phyloP scores from a whole-genome alignment of 306 rosid species.

The Myrica gale region DNA sequence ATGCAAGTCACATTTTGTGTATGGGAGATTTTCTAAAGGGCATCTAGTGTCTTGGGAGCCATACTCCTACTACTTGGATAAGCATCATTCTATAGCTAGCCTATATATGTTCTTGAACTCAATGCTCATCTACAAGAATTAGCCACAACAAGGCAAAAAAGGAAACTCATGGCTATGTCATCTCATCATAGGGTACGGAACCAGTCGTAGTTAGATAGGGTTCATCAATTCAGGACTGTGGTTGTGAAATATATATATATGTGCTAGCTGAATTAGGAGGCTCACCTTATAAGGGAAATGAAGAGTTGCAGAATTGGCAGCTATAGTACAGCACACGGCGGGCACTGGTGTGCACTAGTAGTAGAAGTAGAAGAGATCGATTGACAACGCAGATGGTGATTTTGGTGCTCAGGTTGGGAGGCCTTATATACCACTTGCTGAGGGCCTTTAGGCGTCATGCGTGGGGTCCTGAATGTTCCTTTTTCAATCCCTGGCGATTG shows the following conservation, averaged over 20 bases:
- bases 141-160: neutral
- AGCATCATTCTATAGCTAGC: neutral
- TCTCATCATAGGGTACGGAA: too few relatives aligned
- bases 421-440: slow-evolving; percentile 56
- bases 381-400: slow-evolving; percentile 45
- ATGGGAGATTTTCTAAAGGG: too few relatives aligned
- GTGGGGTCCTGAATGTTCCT: slow-evolving; percentile 51
- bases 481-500: slow-evolving; percentile 42
- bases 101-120: neutral
- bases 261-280: slow-evolving; percentile 27
- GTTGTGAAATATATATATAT: neutral
- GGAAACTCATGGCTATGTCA: neutral
- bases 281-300: slow-evolving; percentile 42
- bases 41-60: too few relatives aligned
- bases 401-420: slow-evolving; percentile 38
- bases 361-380: slow-evolving; percentile 15
- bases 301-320: slow-evolving; percentile 20
- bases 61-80: too few relatives aligned
- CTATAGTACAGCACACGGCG: neutral
- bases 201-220: neutral
- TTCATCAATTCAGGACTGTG: neutral
- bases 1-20: too few relatives aligned
- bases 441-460: slow-evolving; percentile 25
- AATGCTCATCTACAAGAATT: neutral
- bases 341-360: slow-evolving; percentile 28